Conservation (phyloP, 129 eudicot species). For the Pseudognaphalium luteoalbum region DNA sequence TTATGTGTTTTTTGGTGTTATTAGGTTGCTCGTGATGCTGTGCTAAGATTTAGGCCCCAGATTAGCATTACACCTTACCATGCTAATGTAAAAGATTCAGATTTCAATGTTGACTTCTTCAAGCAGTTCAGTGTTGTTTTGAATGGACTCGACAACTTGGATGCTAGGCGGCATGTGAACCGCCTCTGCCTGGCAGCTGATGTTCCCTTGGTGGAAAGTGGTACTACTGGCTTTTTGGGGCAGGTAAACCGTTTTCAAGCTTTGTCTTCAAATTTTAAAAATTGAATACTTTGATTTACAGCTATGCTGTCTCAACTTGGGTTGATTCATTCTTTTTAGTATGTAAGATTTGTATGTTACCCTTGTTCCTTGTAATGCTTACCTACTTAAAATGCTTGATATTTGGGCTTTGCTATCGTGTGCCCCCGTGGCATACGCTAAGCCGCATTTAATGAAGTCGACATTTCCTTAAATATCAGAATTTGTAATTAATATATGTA, state of each 20-base stretch:
- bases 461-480: no score
- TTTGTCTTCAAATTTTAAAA: constrained; percentile 5
- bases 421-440: no score
- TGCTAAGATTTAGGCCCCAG: constrained; percentile 84
- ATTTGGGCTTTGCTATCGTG: no score
- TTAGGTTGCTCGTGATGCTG: constrained; percentile 98
- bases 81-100: constrained; percentile 96
- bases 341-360: constrained; percentile 6
- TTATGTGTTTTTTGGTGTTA: not conserved
- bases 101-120: constrained; percentile 87
- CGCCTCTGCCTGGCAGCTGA: constrained; percentile 98
- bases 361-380: not conserved
- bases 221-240: constrained; percentile 95
- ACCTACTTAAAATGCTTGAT: not conserved
- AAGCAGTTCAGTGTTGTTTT: constrained; percentile 86
- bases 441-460: no score
- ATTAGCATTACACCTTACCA: constrained; percentile 91
- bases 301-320: constrained; percentile 11
- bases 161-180: constrained; percentile 97
- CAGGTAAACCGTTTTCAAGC: constrained; percentile 51
- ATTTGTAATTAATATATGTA: no score
- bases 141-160: constrained; percentile 95
- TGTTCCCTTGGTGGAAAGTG: constrained; percentile 97
- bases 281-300: constrained; percentile 8
- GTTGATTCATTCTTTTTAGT: not conserved